Percentiles rank a stretch among this genome's conserved stretches.
These are phyloP conservation scores for Avena insularis DNA, from an alignment of 176 grass and related monocot genomes.

Conservation along the genomic window DNA sequence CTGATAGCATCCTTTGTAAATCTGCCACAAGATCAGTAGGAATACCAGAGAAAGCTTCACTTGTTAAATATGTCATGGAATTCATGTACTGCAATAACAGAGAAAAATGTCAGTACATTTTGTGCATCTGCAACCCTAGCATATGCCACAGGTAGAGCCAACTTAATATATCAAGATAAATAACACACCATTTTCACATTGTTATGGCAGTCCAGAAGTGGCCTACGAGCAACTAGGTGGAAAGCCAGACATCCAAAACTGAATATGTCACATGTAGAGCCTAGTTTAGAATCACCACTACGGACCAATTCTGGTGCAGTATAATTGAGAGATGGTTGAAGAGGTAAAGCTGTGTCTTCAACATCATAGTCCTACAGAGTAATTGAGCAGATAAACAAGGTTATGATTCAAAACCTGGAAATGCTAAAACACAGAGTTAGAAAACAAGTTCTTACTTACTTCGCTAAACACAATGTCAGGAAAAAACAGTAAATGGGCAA, in stretches of 20 bases:
- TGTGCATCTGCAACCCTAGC: constrained; percentile 33
- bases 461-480: constrained; percentile 22
- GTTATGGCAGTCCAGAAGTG: constrained; percentile 97
- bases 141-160: constrained; percentile 7
- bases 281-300: constrained; percentile 65
- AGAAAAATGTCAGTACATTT: constrained; percentile 21
- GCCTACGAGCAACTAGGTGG: constrained; percentile 78
- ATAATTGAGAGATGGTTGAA: constrained; percentile 95
- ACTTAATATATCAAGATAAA: neutral
- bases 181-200: constrained; percentile 96
- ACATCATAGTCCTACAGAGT: constrained; percentile 93
- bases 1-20: constrained; percentile 91
- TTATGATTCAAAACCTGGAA: constrained; percentile 13
- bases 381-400: constrained; percentile 31
- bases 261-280: constrained; percentile 87
- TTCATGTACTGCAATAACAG: constrained; percentile 82
- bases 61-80: constrained; percentile 85
- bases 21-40: constrained; percentile 75
- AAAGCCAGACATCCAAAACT: constrained; percentile 97
- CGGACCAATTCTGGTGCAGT: constrained; percentile 96
- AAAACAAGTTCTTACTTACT: constrained; percentile 10
- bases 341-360: constrained; percentile 86
- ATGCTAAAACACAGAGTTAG: constrained; percentile 6
- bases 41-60: constrained; percentile 86
- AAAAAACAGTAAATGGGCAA: constrained; percentile 16